These are phyloP conservation scores for Penicillium samsonianum DNA, from an alignment of 495 filamentous ascomycete species.

Conservation along the genomic window DNA sequence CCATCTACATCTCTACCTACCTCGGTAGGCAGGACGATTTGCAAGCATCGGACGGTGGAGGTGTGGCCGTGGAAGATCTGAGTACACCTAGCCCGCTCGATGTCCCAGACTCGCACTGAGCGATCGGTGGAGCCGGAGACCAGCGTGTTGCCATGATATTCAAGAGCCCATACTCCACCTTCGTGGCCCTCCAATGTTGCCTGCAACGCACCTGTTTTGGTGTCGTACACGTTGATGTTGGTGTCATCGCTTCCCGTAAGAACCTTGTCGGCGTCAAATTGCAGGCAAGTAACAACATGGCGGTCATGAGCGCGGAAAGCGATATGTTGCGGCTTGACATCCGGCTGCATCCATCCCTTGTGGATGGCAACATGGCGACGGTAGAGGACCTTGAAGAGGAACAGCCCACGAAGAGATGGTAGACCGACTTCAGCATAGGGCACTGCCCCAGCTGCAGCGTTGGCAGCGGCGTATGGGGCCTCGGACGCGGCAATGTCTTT, in stretches of 20 bases:
- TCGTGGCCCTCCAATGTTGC: constrained; percentile 89
- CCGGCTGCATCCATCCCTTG: constrained; percentile 83
- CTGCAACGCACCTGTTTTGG: constrained; percentile 84
- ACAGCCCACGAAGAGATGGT: constrained; percentile 73
- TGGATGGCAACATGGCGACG: constrained; percentile 87
- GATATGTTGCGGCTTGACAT: constrained; percentile 86
- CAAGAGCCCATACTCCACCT: constrained; percentile 95
- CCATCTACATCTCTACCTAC: constrained; percentile 72
- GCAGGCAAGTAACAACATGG: constrained; percentile 95
- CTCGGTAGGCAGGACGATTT: constrained; percentile 86
- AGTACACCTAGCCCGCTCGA: constrained; percentile 83
- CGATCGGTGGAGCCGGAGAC: constrained; percentile 97
- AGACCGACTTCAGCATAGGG: constrained; percentile 81
- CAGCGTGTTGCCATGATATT: constrained; percentile 91
- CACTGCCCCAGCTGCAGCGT: constrained; percentile 75
- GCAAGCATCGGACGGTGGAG: constrained; percentile 92
- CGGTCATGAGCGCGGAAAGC: constrained; percentile 94
- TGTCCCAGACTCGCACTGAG: constrained; percentile 97
- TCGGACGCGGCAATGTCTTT: constrained; percentile 54
- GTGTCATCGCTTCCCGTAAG: constrained; percentile 97
- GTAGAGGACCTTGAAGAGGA: constrained; percentile 96
- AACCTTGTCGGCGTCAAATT: constrained; percentile 97
- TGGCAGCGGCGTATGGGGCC: constrained; percentile 83
- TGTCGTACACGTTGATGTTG: constrained; percentile 98
- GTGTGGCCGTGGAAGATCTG: constrained; percentile 98